Evolutionary conservation across 108 stramenopile species (phyloP).

Genomic region (Cyclotella choctawhatcheeana): DNA sequence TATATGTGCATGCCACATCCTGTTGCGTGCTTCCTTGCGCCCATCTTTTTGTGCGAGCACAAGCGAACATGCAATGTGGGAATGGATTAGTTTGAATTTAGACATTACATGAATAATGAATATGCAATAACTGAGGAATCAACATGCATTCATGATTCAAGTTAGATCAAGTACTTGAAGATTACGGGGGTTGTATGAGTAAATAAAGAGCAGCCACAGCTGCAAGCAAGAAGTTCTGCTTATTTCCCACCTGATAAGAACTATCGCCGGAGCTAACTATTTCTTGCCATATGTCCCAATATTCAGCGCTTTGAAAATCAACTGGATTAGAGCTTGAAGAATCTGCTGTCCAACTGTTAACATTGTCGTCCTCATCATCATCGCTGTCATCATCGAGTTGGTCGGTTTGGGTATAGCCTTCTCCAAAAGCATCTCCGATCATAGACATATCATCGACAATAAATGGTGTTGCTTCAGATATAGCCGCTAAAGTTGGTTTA

Average conservation of each 20-base stretch:
- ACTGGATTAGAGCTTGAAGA: neutral
- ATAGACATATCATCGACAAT: neutral
- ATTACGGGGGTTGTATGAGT: constrained; percentile 1
- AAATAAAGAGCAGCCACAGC: neutral
- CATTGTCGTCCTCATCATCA: neutral
- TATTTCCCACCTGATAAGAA: neutral
- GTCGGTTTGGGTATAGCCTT: constrained; percentile 17
- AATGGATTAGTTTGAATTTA: too few species aligned
- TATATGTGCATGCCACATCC: too few species aligned
- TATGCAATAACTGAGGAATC: too few species aligned
- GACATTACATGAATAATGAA: too few species aligned
- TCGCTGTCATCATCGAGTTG: neutral
- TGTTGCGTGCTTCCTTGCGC: too few species aligned
- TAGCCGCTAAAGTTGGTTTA: constrained; percentile 24
- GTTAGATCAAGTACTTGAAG: too few species aligned
- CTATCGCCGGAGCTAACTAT: too few species aligned
- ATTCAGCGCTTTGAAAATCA: constrained; percentile 8
- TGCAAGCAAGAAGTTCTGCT: neutral
- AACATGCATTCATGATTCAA: too few species aligned
- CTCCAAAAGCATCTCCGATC: neutral
- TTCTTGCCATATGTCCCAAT: constrained; percentile 4
- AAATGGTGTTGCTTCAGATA: constrained; percentile 17
- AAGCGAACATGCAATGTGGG: too few species aligned
- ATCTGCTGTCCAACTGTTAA: neutral
- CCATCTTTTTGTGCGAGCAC: too few species aligned